These are phyloP conservation scores for Zygnema cylindricum DNA, from an alignment of 139 green algal genomes.

Conservation along the genomic window DNA sequence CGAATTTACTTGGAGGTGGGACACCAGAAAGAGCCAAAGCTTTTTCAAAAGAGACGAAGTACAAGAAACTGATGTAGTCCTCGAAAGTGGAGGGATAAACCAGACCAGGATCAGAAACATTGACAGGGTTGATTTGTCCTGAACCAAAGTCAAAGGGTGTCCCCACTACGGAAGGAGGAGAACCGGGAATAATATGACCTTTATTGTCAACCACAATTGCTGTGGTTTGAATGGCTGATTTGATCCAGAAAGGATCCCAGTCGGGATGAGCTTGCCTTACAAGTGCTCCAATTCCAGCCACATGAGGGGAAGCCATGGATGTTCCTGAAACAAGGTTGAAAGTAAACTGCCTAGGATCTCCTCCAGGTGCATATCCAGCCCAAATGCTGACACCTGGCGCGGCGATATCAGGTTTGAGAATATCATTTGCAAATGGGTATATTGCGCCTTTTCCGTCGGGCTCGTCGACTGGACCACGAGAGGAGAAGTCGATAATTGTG, in stretches of 20 bases:
- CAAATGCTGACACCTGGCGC: slow-evolving; percentile 38
- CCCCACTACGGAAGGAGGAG: background rate
- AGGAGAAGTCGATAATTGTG: slow-evolving; percentile 27
- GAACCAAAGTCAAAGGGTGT: slow-evolving; percentile 32
- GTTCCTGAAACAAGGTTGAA: slow-evolving; percentile 50
- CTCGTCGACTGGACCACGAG: background rate
- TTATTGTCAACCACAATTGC: slow-evolving; percentile 6
- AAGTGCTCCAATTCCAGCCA: slow-evolving; percentile 36
- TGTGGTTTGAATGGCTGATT: slow-evolving; percentile 46
- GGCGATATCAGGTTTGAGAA: slow-evolving; percentile 42
- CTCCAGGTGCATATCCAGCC: slow-evolving; percentile 4
- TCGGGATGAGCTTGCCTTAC: slow-evolving; percentile 23
- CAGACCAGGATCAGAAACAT: slow-evolving; percentile 22
- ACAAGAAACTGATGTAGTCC: slow-evolving; percentile 35
- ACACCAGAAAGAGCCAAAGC: background rate
- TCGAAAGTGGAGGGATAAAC: slow-evolving; percentile 23
- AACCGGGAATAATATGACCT: slow-evolving; percentile 6
- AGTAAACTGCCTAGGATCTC: background rate
- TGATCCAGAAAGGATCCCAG: slow-evolving; percentile 29
- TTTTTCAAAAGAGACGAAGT: slow-evolving; percentile 7
- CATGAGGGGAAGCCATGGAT: slow-evolving; percentile 49
- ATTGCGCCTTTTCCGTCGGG: background rate
- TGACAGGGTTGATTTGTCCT: slow-evolving; percentile 25
- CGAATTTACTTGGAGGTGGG: background rate
- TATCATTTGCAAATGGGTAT: slow-evolving; percentile 31